Base-by-base conservation (phyloP, 345 rosid genomes). In the Arabidopsis arenosa region DNA sequence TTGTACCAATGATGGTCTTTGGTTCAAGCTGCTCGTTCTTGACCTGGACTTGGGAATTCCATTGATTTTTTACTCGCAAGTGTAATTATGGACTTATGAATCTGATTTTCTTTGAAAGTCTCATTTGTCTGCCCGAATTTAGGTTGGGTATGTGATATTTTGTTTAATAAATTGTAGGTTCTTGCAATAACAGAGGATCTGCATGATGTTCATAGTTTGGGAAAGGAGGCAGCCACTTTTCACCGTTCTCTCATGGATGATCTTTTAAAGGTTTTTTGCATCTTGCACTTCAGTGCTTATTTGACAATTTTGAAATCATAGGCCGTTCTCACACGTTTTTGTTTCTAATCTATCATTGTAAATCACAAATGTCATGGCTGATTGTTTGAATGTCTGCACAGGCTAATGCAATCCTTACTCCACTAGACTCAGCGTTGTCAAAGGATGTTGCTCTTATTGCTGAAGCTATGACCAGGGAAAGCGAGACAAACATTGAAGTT, bases 381-480 rank as follows among this genome's bases (percentile, higher is more conserved):
- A 54, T 26, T 70, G 66, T 49, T 39, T 65, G 33, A 35, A 10
- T 72, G 56, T 56, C 61, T 75, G 75, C 54, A 65, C 89, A 93
- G 97, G 93, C 85, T 78, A 89, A 86, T 87, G 81, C 86, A 54
- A 75, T 89, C 79, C 89, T 93, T 84, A 84, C 87, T 75, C 96
- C 98, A 35, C 85, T 91, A 53, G 96, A 91, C 68, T 81, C 91
- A 65, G 72, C 83, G 45, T 82, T 91, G 82, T 86, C 98, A 39
- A 88, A 90, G 80, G 98, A 93, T 81, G 97, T 88, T 33, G 81
- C 89, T 74, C 91, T 92, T 56, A 93, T 93, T 90, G 83, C 90
- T 37, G 96, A 91, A 82, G 91, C 93, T 55, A 85, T 91, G 76
- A 76, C 85, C 32, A 84, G 80, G 77, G 97, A 87, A 80, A 83